Conservation (phyloP, 345 rosid species). For the Camelina hispida region DNA sequence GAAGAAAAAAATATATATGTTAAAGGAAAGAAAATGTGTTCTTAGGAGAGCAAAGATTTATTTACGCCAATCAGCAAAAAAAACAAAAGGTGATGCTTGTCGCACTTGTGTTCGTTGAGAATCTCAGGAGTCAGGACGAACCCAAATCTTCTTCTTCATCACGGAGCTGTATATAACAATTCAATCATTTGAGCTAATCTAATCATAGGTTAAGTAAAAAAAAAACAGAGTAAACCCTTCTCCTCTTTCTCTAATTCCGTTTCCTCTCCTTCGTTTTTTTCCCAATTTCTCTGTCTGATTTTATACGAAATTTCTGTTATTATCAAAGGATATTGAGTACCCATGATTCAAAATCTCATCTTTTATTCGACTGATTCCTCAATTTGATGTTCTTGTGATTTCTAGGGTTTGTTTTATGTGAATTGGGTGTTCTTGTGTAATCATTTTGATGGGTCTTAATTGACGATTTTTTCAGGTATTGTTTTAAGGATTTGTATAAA, state of each 20-base stretch:
- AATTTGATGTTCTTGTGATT: conserved; percentile 14
- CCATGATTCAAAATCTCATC: conserved; percentile 16
- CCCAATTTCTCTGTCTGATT: conserved; percentile 4
- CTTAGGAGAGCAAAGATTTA: conserved; percentile 17
- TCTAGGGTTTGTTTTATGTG: conserved; percentile 27
- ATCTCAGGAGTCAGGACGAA: conserved; percentile 23
- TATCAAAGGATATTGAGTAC: conserved; percentile 8
- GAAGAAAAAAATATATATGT: conserved; percentile 2
- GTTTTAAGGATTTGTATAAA: conserved; percentile 18
- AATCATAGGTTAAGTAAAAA: conserved; percentile 3
- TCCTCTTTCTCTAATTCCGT: conserved; percentile 13
- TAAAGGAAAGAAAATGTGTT: conserved; percentile 27
- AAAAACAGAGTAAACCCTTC: conserved; percentile 15
- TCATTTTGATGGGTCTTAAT: conserved; percentile 17
- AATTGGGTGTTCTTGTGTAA: conserved; percentile 17
- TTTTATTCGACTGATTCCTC: conserved; percentile 14
- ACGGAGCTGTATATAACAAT: conserved; percentile 5
- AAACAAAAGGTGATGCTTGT: conserved; percentile 34
- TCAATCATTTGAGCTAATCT: background rate
- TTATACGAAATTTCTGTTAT: background rate
- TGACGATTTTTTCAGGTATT: conserved; percentile 26
- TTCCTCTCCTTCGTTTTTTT: conserved; percentile 25
- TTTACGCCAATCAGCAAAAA: conserved; percentile 36
- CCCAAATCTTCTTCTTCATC: conserved; percentile 9
- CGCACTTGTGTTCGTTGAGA: conserved; percentile 34